Conservation (phyloP, 805 yeast genomes). For the Wickerhamomyces mucosus region DNA sequence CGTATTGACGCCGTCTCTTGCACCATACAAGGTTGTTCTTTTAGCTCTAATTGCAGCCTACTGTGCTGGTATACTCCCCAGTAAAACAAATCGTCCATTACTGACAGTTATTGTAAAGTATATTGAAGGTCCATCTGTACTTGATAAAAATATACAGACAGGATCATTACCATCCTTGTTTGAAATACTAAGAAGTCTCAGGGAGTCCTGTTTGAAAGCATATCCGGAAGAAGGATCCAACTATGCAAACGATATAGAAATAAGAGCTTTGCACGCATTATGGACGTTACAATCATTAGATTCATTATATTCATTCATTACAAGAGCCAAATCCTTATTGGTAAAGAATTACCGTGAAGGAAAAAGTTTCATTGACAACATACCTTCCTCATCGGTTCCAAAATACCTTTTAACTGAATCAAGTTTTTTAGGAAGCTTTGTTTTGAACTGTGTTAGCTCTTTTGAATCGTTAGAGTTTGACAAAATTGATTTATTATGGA, state of each 20-base stretch:
- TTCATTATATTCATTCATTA: constrained; percentile 30
- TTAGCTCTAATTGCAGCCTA: constrained; percentile 38
- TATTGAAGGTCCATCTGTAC: constrained; percentile 26
- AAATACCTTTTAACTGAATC: constrained; percentile 23
- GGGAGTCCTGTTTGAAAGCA: constrained; percentile 10
- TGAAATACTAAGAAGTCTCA: constrained; percentile 21
- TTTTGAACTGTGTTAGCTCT: constrained; percentile 28
- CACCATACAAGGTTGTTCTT: constrained; percentile 47
- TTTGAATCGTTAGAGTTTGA: constrained; percentile 38
- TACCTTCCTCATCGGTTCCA: constrained; percentile 5
- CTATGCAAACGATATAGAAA: constrained; percentile 22
- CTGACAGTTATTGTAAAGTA: constrained; percentile 33
- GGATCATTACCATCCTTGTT: constrained; percentile 25
- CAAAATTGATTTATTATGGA: constrained; percentile 34
- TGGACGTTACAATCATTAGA: constrained; percentile 45
- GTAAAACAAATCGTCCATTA: constrained; percentile 27
- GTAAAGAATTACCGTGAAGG: constrained; percentile 27
- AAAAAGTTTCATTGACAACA: constrained; percentile 13
- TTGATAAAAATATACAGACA: constrained; percentile 8
- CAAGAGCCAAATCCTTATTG: constrained; percentile 22
- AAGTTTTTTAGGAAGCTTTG: constrained; percentile 39
- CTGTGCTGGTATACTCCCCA: constrained; percentile 32
- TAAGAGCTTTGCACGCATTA: constrained; percentile 25
- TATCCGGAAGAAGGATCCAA: constrained; percentile 15
- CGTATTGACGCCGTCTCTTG: constrained; percentile 30